Evolutionary conservation across 192 early-diverging fungal species (phyloP).

Genomic region (Coemansia sp.): DNA sequence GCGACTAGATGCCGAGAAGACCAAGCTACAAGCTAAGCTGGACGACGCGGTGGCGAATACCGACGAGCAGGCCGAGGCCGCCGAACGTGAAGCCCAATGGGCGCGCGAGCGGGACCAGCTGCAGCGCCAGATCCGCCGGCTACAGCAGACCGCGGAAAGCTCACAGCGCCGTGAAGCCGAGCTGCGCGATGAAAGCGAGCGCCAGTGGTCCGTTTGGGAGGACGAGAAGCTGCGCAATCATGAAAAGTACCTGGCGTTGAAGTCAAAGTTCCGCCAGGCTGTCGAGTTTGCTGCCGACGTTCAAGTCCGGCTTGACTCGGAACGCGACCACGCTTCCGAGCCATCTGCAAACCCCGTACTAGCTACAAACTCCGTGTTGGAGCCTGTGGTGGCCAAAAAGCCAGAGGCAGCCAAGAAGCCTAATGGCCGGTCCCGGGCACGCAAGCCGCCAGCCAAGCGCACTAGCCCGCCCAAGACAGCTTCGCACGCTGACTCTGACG

Average conservation of each 20-base stretch:
- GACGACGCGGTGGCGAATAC: conserved; percentile 15
- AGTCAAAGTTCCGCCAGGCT: conserved; percentile 29
- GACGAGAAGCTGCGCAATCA: conserved; percentile 36
- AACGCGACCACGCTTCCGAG: neutral
- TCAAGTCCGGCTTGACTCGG: conserved; percentile 24
- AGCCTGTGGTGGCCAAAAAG: neutral
- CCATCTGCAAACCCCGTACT: too few relatives aligned
- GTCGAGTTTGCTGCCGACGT: conserved; percentile 34
- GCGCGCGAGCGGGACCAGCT: conserved; percentile 38
- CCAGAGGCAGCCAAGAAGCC: conserved; percentile 7
- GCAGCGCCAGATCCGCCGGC: conserved; percentile 23
- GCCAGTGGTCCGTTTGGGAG: conserved; percentile 41
- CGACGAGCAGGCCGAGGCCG: conserved; percentile 21
- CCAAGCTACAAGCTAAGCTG: conserved; percentile 11
- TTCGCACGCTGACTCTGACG: neutral
- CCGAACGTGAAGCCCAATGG: conserved; percentile 22
- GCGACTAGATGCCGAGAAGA: conserved; percentile 30
- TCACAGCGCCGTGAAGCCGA: conserved; percentile 39
- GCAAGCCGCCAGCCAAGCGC: conserved; percentile 12
- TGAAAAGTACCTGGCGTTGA: conserved; percentile 34
- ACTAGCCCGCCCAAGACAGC: neutral
- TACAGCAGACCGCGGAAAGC: conserved; percentile 30
- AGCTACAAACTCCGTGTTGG: neutral
- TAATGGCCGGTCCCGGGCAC: neutral
- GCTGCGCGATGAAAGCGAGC: conserved; percentile 45